Percentiles rank a stretch among this genome's conserved stretches.
Evolutionary conservation across 2,329 filamentous ascomycete species (phyloP).

Genomic region (Aschersonia sp.): DNA sequence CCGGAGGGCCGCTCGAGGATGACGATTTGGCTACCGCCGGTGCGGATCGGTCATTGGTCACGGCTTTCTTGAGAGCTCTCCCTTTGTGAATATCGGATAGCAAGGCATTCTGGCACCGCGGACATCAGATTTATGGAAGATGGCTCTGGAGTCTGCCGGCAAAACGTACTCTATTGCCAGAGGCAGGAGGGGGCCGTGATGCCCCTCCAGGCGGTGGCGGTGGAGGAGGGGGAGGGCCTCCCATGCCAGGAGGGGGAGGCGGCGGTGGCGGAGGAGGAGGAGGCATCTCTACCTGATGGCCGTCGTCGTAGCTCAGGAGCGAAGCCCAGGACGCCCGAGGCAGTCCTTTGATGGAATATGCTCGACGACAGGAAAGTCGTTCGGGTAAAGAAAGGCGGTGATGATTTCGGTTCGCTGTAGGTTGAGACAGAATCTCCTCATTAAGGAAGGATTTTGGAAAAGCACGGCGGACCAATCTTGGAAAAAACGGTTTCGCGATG

Average conservation of each 20-base stretch:
- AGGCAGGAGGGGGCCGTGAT: constrained; percentile 38
- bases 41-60: constrained; percentile 85
- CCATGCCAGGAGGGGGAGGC: constrained; percentile 16
- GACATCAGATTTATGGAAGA: background rate
- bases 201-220: constrained; percentile 40
- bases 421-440: no score
- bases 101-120: constrained; percentile 54
- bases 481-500: background rate
- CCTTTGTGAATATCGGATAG: constrained; percentile 82
- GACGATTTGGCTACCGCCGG: constrained; percentile 39
- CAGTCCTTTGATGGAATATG: background rate
- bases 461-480: no score
- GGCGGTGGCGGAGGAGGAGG: constrained; percentile 63
- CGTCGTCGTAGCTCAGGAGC: background rate
- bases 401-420: no score
- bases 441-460: no score
- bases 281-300: constrained; percentile 23
- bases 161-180: constrained; percentile 45
- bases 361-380: background rate
- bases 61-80: constrained; percentile 63
- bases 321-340: background rate
- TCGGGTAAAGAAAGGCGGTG: background rate
- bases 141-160: background rate
- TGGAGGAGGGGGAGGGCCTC: constrained; percentile 40
- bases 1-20: constrained; percentile 36